Conservation (phyloP, 2,329 filamentous ascomycete species). For the Aspergillus bombycis region DNA sequence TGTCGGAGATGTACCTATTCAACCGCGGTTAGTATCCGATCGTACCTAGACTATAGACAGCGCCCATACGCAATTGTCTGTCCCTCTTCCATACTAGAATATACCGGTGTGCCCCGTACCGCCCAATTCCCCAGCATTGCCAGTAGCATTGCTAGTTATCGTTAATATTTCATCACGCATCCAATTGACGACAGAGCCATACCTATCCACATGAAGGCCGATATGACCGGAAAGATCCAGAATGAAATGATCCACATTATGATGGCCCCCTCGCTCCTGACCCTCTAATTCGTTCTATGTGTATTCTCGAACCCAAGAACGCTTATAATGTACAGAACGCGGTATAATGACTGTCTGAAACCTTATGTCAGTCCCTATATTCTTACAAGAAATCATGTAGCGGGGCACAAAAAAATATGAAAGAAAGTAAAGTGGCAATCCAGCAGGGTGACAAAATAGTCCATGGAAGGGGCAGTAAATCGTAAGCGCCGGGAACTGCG, state of each 20-base stretch:
- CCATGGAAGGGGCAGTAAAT: constrained; percentile 2
- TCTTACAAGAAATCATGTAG: background rate
- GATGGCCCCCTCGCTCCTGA: background rate
- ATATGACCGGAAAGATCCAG: constrained; percentile 62
- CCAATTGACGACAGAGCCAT: constrained; percentile 17
- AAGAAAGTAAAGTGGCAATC: background rate
- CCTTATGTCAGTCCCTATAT: background rate
- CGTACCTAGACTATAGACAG: background rate
- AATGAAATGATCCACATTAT: constrained; percentile 51
- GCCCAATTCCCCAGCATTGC: constrained; percentile 64
- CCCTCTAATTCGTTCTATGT: background rate
- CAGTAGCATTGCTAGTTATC: constrained; percentile 56
- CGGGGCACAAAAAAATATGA: background rate
- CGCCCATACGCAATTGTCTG: constrained; percentile 59
- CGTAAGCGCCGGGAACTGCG: constrained; percentile 15
- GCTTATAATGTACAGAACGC: background rate
- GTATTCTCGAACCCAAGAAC: background rate
- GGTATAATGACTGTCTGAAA: background rate
- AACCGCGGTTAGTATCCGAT: constrained; percentile 6
- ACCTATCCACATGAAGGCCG: constrained; percentile 59
- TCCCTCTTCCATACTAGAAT: constrained; percentile 53
- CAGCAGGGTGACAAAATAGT: background rate
- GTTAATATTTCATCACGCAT: constrained; percentile 15
- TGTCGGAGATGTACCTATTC: constrained; percentile 53
- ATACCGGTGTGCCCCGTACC: constrained; percentile 55